Evolutionary conservation across 192 early-diverging fungal species (phyloP), one percentile per base, ranked within the genome.

Genomic region (Dissophora ornata): DNA sequence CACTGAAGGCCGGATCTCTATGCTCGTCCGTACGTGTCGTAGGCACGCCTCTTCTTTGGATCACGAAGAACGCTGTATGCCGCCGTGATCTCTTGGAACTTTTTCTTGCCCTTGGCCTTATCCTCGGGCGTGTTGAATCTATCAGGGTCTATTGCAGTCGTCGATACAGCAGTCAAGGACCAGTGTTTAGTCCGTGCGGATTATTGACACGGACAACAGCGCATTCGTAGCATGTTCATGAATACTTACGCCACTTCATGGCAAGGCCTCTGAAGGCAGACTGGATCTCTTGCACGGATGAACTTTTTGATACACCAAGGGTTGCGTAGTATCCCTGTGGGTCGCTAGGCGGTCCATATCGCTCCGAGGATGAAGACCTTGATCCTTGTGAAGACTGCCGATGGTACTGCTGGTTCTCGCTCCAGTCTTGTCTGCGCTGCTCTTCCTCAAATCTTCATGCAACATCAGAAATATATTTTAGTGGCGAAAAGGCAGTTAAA

Each of bases 11-110:
- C n/a, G n/a, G n/a, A n/a, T n/a, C n/a, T n/a, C 38, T 68, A 68
- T n/a, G 24, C 19, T 15, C 26, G 21, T 4, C 68, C 68, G 49
- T 45, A 57, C 18, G 50, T 57, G 22, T 71, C 69, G 29, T 71
- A 71, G 0, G 69, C 32, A 12, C 54, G 62, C 10, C 69, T 41
- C 30, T 60, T 57, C 69, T 83, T 82, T 75, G 80, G 30, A 57
- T 86, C 85, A 30, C 85, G 79, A 13, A 86, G 65, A 7, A 86
- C 79, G 53, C 75, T 82, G 28, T 86, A 86, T 0, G 85, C 85
- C 21, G 69, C 64, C 8, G 85, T 82, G 26, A 86, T 81, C 25
- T 78, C 57, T 53, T 86, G 85, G 34, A 86, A 86, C 42, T 83
- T 82, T 30, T 78, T 67, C 49, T 82, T 86, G n/a, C 83, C 85